Percentiles rank a stretch among this genome's conserved stretches.
phyloP scores from a whole-genome alignment of 345 rosid genomes.

The Linum usitatissimum region DNA sequence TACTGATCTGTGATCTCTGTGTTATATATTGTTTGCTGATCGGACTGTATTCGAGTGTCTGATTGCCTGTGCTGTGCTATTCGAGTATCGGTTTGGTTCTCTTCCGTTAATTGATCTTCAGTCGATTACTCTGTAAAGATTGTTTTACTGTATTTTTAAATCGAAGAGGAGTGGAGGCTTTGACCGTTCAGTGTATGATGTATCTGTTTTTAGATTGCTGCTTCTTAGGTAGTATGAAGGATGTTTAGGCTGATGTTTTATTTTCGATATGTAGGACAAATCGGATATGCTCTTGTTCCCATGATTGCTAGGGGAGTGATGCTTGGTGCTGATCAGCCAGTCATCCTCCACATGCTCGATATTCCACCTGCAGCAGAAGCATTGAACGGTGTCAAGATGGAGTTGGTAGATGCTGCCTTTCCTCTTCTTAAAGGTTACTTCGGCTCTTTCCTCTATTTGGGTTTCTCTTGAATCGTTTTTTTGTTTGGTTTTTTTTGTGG shows the following conservation, averaged over 20 bases:
- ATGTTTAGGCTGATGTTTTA: background rate
- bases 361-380: slow-evolving; percentile 52
- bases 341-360: slow-evolving; percentile 73
- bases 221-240: no score
- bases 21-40: background rate
- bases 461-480: background rate
- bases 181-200: no score
- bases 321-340: slow-evolving; percentile 79
- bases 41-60: background rate
- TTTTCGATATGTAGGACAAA: slow-evolving; percentile 34
- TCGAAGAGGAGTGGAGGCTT: no score
- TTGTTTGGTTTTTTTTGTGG: background rate
- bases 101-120: background rate
- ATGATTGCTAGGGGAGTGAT: slow-evolving; percentile 74
- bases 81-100: background rate
- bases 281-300: slow-evolving; percentile 74
- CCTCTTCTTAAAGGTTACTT: slow-evolving; percentile 53
- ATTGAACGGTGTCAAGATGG: slow-evolving; percentile 67
- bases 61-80: background rate
- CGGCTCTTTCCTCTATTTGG: background rate
- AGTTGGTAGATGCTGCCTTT: slow-evolving; percentile 66
- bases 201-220: no score
- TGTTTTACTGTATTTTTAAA: no score
- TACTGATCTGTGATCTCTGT: background rate
- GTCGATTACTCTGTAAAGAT: background rate